These are phyloP conservation scores for Geotrichum fermentans DNA, from an alignment of 1,139 yeast genomes.

Conservation along the genomic window DNA sequence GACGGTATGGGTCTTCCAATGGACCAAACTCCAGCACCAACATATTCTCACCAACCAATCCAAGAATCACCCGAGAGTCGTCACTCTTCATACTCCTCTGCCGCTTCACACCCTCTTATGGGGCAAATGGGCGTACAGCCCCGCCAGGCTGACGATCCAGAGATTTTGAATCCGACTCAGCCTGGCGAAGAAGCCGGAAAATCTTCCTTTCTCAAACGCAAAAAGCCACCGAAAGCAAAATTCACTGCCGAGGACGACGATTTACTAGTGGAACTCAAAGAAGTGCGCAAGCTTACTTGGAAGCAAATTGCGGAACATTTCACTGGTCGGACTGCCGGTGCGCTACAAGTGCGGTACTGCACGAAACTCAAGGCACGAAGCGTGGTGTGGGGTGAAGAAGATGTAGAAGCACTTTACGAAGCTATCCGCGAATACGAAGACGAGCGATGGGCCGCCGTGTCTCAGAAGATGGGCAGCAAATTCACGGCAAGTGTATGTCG, in stretches of 20 bases:
- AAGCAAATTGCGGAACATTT: constrained; percentile 32
- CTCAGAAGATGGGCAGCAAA: constrained; percentile 28
- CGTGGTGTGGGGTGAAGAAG: constrained; percentile 28
- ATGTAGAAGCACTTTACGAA: constrained; percentile 24
- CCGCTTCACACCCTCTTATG: constrained; percentile 1
- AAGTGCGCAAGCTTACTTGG: constrained; percentile 31
- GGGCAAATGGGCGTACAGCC: neutral
- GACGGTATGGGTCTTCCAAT: too few species aligned
- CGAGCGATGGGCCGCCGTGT: constrained; percentile 29
- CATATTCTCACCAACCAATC: too few species aligned
- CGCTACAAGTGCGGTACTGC: constrained; percentile 35
- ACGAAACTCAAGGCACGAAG: constrained; percentile 30
- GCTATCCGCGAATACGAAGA: constrained; percentile 30
- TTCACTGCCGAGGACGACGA: constrained; percentile 33
- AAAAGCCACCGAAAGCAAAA: constrained; percentile 25
- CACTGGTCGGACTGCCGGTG: constrained; percentile 34
- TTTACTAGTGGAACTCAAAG: constrained; percentile 30
- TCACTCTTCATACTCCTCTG: constrained; percentile 1
- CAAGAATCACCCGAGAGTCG: too few species aligned
- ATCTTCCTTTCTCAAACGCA: neutral
- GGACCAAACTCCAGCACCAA: too few species aligned
- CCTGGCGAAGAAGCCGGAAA: neutral
- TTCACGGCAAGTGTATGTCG: constrained; percentile 28
- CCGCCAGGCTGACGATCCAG: too few species aligned
- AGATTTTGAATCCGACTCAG: too few species aligned